These are phyloP conservation scores for Irpex lacteus DNA, from an alignment of 1,284 basidiomycete genomes.

Conservation along the genomic window DNA sequence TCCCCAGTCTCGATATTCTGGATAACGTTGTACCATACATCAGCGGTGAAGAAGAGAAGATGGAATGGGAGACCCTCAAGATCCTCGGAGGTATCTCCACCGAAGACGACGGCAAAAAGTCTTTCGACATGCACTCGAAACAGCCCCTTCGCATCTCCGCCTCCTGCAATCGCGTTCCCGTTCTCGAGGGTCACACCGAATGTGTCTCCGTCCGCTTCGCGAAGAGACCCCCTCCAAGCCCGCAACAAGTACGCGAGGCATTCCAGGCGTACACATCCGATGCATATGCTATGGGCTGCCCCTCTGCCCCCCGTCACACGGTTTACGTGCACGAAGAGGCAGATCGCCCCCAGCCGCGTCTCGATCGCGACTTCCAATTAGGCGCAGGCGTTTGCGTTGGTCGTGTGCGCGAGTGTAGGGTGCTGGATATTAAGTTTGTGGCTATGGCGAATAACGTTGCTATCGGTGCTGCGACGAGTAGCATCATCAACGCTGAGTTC, in stretches of 20 bases:
- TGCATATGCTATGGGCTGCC: conserved; percentile 78
- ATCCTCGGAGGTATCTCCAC: conserved; percentile 84
- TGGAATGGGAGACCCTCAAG: conserved; percentile 98
- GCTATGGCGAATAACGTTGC: conserved; percentile 94
- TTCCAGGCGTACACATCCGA: conserved; percentile 76
- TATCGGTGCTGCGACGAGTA: conserved; percentile 95
- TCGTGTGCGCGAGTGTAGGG: conserved; percentile 85
- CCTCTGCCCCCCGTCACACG: conserved; percentile 84
- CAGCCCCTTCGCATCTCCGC: conserved; percentile 87
- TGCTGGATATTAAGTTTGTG: conserved; percentile 96
- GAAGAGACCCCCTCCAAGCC: conserved; percentile 76
- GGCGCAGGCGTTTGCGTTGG: conserved; percentile 95
- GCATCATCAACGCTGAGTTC: conserved; percentile 96
- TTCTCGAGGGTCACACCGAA: conserved; percentile 94
- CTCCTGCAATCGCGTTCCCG: conserved; percentile 47
- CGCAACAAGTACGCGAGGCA: conserved; percentile 86
- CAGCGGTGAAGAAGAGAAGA: conserved; percentile 96
- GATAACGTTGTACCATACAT: conserved; percentile 98
- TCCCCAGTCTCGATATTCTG: conserved; percentile 87
- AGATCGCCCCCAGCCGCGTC: conserved; percentile 91
- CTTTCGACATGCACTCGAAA: conserved; percentile 85
- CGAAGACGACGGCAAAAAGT: conserved; percentile 48
- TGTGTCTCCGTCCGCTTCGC: conserved; percentile 88
- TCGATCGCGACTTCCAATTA: conserved; percentile 89
- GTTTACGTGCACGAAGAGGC: conserved; percentile 91